Evolutionary conservation across 345 rosid species (phyloP), one percentile per base, ranked within the genome.

Genomic region (Euclidium syriacum): DNA sequence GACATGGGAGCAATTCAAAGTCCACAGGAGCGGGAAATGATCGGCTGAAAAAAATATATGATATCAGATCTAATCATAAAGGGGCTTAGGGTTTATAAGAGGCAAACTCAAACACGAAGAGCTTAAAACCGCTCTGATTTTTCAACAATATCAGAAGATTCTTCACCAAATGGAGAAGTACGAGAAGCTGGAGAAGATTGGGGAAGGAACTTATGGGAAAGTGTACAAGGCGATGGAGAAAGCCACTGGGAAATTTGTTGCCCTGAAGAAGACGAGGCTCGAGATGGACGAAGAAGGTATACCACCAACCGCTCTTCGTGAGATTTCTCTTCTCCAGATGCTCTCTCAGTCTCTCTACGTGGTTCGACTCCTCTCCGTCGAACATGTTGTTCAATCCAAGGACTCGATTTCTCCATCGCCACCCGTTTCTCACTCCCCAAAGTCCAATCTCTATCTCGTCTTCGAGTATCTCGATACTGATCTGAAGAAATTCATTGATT

Each of bases 241-340:
- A 25, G 3, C 50, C 60, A 86, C 96, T 40, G 86, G 91, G 20
- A 91, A 89, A 62, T 85, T 95, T 0, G 85, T 89, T 12, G 98
- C 98, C 15, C 50, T 92, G 78, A 92, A 92, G 82, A 89, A 92
- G 73, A 89, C 88, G 20, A 83, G 98, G 3, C 75, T 92, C 41
- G 96, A 92, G 70, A 91, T 87, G 80, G 98, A 92, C 67, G 95
- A 92, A 58, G 97, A 92, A 73, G 98, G 98, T 27, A 95, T 92
- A 1, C 98, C 95, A 6, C 88, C 97, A 67, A 87, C 98, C 3
- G 96, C 96, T 14, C 88, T 92, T 12, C 76, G 96, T 42, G 98
- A 92, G 76, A 92, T 92, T 51, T 92, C 96, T 32, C 87, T 92
- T 60, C 71, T 92, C 82, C 86, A 92, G 58, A 91, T 89, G 78